Evolutionary conservation across 1,284 basidiomycete genomes (phyloP), one percentile per base, ranked within the genome.

Genomic region (Bjerkandera adusta): DNA sequence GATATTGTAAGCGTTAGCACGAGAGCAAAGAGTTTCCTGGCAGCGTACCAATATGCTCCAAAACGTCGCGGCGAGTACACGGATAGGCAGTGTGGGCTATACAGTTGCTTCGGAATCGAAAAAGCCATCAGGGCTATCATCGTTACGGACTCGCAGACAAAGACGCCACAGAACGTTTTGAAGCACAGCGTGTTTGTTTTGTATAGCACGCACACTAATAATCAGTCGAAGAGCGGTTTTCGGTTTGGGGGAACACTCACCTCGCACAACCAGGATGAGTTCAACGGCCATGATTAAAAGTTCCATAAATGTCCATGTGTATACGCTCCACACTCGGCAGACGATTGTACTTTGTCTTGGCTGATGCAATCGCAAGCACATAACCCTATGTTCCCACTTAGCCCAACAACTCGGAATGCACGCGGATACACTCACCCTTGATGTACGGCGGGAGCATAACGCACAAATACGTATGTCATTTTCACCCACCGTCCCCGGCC

Each of bases 81-180:
- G 3, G 42, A 79, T 64, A 52, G 81, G 66, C 66, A 83, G 81
- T 61, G 81, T 76, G 59, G 80, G 77, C 34, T 79, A 79, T 43
- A 75, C 74, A 0, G 78, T 77, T 51, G 79, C 76, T 27, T 77
- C 74, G 37, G 75, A 79, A 58, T 80, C 77, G 51, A 27, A 26
- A 33, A 36, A 20, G 38, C 40, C n/a, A 54, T 22, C n/a, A 46
- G 37, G 11, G 45, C 29, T 21, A 43, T 18, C 44, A 53, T 49
- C 16, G 24, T 34, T 25, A 44, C 30, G 22, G 47, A 37, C 30
- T 51, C 50, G 6, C 37, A 37, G 4, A 43, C 13, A 18, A 54
- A 51, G n/a, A 40, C 43, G 1, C 33, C 15, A 4, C 51, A 13
- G 11, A 56, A 43, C 13, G 22, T 36, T 10, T 22, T 10, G 16